Conservation (phyloP, 2,329 filamentous ascomycete genomes). For the Chrysosporium queenslandicum region DNA sequence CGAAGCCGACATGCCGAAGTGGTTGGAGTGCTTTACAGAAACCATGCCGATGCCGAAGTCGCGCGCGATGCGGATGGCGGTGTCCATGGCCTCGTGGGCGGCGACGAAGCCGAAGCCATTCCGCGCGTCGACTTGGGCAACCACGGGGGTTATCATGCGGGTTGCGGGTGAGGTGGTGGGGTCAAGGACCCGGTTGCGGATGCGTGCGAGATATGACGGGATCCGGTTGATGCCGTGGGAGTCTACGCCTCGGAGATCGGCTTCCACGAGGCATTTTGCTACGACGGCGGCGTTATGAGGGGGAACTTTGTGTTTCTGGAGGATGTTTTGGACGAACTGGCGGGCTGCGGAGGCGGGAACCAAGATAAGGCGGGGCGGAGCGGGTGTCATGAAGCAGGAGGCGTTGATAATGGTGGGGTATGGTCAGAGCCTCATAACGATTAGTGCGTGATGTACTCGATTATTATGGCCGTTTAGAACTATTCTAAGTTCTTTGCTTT, state of each 20-base stretch:
- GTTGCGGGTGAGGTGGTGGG: constrained; percentile 50
- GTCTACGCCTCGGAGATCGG: constrained; percentile 69
- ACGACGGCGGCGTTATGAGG: constrained; percentile 50
- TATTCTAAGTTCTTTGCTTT: too few species aligned
- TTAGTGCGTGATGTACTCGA: too few species aligned
- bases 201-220: constrained; percentile 64
- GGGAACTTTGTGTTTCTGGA: constrained; percentile 53
- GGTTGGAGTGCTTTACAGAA: constrained; percentile 64
- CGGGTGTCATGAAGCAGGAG: background rate
- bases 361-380: background rate
- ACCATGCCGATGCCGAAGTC: constrained; percentile 64
- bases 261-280: constrained; percentile 59
- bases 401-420: too few species aligned
- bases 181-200: constrained; percentile 60
- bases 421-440: background rate
- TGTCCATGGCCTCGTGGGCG: constrained; percentile 55
- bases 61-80: constrained; percentile 56
- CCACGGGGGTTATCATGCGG: constrained; percentile 56
- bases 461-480: too few species aligned
- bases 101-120: constrained; percentile 70
- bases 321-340: constrained; percentile 45
- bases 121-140: constrained; percentile 55
- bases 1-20: constrained; percentile 78
- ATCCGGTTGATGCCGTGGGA: constrained; percentile 71
- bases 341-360: constrained; percentile 25